Percentiles rank a stretch among this genome's conserved stretches.
These are phyloP conservation scores for Chrysosporium keratinophilum DNA, from an alignment of 2,329 filamentous ascomycete genomes.

Conservation along the genomic window DNA sequence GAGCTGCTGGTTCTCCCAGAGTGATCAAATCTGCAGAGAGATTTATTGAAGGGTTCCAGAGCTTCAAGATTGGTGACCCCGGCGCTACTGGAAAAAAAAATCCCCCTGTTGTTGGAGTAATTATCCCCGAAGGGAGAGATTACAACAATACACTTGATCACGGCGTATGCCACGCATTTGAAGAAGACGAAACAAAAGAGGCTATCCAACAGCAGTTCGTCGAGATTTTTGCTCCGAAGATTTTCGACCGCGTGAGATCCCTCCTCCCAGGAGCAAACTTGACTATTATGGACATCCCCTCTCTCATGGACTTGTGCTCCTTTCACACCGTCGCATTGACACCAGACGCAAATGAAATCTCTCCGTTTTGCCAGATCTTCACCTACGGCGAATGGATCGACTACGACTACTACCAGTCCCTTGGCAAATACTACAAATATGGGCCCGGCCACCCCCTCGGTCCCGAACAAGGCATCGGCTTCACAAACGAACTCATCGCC, in stretches of 20 bases:
- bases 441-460: constrained; percentile 67
- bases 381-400: constrained; percentile 59
- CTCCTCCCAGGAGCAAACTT: constrained; percentile 60
- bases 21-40: constrained; percentile 65
- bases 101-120: constrained; percentile 49
- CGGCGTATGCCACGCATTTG: constrained; percentile 59
- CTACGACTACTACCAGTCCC: constrained; percentile 70
- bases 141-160: constrained; percentile 78
- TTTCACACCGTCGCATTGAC: constrained; percentile 64
- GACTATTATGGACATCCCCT: constrained; percentile 51
- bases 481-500: constrained; percentile 75
- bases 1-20: constrained; percentile 58
- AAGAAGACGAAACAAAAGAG: constrained; percentile 34
- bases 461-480: constrained; percentile 77
- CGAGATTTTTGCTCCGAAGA: constrained; percentile 53
- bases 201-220: constrained; percentile 50
- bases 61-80: constrained; percentile 40
- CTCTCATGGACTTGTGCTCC: constrained; percentile 80
- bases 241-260: constrained; percentile 58
- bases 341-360: constrained; percentile 43
- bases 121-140: constrained; percentile 54
- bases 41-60: constrained; percentile 65
- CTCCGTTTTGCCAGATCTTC: constrained; percentile 69
- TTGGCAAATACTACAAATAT: constrained; percentile 79
- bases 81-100: constrained; percentile 36